Conservation (phyloP, 768 basidiomycete species). For the Pisolithus marmoratus region DNA sequence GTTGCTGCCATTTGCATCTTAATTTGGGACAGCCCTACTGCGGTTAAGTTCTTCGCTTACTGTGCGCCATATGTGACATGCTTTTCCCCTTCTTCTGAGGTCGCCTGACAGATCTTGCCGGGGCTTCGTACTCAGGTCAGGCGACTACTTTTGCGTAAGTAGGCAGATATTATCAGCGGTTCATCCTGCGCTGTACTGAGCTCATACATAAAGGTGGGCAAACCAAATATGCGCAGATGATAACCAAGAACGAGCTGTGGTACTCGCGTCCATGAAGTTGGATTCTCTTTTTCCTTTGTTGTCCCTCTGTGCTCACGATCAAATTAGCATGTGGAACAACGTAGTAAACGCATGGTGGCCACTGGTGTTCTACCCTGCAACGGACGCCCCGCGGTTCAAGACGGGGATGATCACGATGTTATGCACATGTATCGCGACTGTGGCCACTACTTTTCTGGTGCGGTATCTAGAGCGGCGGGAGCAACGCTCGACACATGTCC, state of each 20-base stretch:
- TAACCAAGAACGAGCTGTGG: constrained; percentile 60
- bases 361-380: constrained; percentile 67
- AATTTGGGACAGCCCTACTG: constrained; percentile 52
- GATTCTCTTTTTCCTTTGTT: constrained; percentile 1
- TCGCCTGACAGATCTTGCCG: constrained; percentile 41
- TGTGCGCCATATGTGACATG: constrained; percentile 34
- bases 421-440: constrained; percentile 49
- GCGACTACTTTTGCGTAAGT: constrained; percentile 69
- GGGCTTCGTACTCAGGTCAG: constrained; percentile 69
- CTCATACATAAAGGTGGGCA: constrained; percentile 50
- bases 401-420: constrained; percentile 71
- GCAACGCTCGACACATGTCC: constrained; percentile 2
- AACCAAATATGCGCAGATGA: constrained; percentile 72
- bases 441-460: constrained; percentile 49
- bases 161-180: neutral
- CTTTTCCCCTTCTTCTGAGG: neutral
- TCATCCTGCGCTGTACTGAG: neutral
- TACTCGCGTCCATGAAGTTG: constrained; percentile 74
- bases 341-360: constrained; percentile 67
- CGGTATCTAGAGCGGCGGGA: constrained; percentile 48
- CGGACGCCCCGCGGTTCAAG: constrained; percentile 60
- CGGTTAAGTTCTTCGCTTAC: constrained; percentile 72
- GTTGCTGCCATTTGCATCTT: constrained; percentile 53
- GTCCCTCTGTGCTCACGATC: constrained; percentile 1
- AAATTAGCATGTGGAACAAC: constrained; percentile 60